Percentiles rank a stretch among this genome's conserved stretches.
Evolutionary conservation across 2,329 filamentous ascomycete species (phyloP).

Genomic region (Cercospora canescens): DNA sequence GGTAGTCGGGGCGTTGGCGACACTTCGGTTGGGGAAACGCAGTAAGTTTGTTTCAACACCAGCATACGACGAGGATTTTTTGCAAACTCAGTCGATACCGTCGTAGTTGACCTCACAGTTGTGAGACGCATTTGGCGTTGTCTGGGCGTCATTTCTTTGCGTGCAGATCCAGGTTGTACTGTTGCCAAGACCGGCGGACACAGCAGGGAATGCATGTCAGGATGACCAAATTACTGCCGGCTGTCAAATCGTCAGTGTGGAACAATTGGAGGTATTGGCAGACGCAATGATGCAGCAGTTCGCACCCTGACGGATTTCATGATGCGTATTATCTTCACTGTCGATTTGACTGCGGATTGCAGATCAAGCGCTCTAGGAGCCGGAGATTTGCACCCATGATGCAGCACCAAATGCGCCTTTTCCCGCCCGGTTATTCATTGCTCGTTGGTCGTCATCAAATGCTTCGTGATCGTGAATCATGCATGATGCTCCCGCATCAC

Average conservation of each 20-base stretch:
- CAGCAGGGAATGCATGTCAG: slow-evolving; percentile 1
- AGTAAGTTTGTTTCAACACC: not conserved
- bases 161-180: not conserved
- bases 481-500: slow-evolving; percentile 28
- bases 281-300: not conserved
- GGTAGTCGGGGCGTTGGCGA: not conserved
- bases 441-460: not conserved
- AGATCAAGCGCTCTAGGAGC: not conserved
- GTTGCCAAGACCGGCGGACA: not conserved
- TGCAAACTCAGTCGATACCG: not conserved
- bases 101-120: not conserved
- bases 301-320: not conserved
- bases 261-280: not conserved
- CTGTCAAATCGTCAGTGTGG: not conserved
- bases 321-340: not conserved
- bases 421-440: not conserved
- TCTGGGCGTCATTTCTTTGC: not conserved
- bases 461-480: not conserved
- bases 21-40: not conserved
- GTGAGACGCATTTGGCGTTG: not conserved
- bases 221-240: not conserved
- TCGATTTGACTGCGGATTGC: not conserved
- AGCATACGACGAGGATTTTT: not conserved
- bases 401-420: not conserved
- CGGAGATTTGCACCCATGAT: not conserved